Base-by-base conservation (phyloP, 78 protist species). In the Diacronema lutheri region DNA sequence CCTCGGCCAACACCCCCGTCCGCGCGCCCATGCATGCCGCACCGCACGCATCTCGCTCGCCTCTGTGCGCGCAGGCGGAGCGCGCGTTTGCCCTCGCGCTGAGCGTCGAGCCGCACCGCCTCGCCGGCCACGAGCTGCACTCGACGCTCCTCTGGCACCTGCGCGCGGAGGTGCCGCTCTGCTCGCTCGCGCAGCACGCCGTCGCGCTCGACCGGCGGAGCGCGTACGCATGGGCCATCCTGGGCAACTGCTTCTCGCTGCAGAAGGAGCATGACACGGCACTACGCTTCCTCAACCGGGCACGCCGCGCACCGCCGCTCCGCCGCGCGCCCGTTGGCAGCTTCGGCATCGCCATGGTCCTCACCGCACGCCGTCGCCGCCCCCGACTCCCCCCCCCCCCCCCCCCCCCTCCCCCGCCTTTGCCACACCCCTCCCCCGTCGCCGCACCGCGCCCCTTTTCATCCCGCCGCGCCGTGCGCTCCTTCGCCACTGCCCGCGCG, bases 131-230 rank as follows among this genome's bases (percentile, higher is more conserved):
- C 68, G 97, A 93, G 73, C 40, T 94, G 29, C 93, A 88, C 74
- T 90, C 94, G 41, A 95, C 97, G 7, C 81, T 94, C 23, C 85
- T 95, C 25, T 95, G 97, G 97, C 96, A 94, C 84, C 71, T 92
- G 65, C 92, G 89, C 82, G 19, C 40, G 3, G 76, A 68, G 76
- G 46, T 23, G 73, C 26, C 29, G n/a, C 69, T 56, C 23, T 38
- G 61, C 46, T 25, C 20, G n/a, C 68, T 55, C 69, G 40, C 83
- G 25, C 23, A 35, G 65, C 38, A 10, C 29, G 38, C 62, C 35
- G 13, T 78, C 46, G 66, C 57, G 16, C 56, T 55, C 25, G 69
- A 41, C 35, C 80, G 80, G 61, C 4, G 7, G 10, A 21, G 29
- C 38, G 31, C 56, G n/a, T 31, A 81, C 76, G 16, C 78, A 33